Evolutionary conservation across 2,329 filamentous ascomycete species (phyloP), one percentile per base, ranked within the genome.

Genomic region (Samsoniella hepiali): DNA sequence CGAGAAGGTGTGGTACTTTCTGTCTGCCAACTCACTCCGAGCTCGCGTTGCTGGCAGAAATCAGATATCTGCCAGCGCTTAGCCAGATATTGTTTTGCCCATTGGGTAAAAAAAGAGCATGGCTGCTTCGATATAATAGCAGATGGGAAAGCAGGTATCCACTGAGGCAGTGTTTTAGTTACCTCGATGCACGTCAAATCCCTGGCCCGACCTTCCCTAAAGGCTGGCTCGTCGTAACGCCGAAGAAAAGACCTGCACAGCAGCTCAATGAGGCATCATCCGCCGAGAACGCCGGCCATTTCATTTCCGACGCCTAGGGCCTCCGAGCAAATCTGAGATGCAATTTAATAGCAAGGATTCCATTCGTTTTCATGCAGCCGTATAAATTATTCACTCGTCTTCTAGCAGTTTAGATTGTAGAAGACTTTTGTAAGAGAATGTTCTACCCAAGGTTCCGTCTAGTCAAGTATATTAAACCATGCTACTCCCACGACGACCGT

Each of bases 401-500:
- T 54, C 7, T 54, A 15, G 10, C 27, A 40, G 9, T 38, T 13
- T 34, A 38, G 51, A 13, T 38, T 3, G 22, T 11, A 38, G 51
- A n/a, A 31, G 17, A 50, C 11, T 15, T 29, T 7, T 55, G 22
- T 22, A 42, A 42, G n/a, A 13, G 3, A 34, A 3, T 34, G 3
- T 44, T 45, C 11, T 10, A 2, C 32, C 44, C 5, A 63, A 45
- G 29, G 45, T 22, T n/a, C 53, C 9, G n/a, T 13, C 22, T 44
- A 11, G 5, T 44, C 31, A 32, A 22, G 51, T 38, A 29, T 40
- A 45, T 60, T 56, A 71, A 44, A 75, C 68, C 58, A 79, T 74
- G 32, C 79, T 77, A n/a, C 75, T 75, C 15, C 73, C 74, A 62
- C 81, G 74, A 42, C 82, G 78, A 51, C 81, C 79, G 68, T 83